Percentiles rank a stretch among this genome's conserved stretches.
Conservation (phyloP, 73 alveolate genomes). For the Symbiodinium pilosum region DNA sequence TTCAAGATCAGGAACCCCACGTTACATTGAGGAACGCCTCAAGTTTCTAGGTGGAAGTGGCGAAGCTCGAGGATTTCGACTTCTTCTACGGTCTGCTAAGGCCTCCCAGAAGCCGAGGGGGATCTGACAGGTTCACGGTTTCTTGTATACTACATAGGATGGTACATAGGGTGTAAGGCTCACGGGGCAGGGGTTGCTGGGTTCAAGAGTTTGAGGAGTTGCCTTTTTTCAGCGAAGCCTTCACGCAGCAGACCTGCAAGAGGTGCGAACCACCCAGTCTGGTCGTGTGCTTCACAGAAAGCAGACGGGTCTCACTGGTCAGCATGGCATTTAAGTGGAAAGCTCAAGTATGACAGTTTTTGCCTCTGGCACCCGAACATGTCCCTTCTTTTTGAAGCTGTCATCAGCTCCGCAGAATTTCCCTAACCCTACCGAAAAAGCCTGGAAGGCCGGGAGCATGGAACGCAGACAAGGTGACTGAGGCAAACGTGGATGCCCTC, state of each 20-base stretch:
- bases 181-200: background rate
- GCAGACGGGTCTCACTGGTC: no score
- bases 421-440: no score
- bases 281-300: no score
- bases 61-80: background rate
- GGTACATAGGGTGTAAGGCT: background rate
- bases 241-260: background rate
- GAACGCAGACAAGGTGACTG: background rate
- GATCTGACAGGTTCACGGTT: no score
- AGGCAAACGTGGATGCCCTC: background rate
- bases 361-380: no score
- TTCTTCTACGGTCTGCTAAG: background rate
- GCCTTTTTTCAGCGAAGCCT: background rate
- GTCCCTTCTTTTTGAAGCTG: no score
- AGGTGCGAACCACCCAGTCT: background rate
- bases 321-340: no score
- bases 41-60: conserved; percentile 1
- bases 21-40: no score
- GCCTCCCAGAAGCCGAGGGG: no score
- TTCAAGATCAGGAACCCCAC: no score
- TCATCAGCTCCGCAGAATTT: no score
- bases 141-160: background rate
- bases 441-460: background rate
- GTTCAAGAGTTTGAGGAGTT: background rate
- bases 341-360: no score